Evolutionary conservation across 192 early-diverging fungal genomes (phyloP), one percentile per base, ranked within the genome.

Genomic region (Entomortierella lignicola): DNA sequence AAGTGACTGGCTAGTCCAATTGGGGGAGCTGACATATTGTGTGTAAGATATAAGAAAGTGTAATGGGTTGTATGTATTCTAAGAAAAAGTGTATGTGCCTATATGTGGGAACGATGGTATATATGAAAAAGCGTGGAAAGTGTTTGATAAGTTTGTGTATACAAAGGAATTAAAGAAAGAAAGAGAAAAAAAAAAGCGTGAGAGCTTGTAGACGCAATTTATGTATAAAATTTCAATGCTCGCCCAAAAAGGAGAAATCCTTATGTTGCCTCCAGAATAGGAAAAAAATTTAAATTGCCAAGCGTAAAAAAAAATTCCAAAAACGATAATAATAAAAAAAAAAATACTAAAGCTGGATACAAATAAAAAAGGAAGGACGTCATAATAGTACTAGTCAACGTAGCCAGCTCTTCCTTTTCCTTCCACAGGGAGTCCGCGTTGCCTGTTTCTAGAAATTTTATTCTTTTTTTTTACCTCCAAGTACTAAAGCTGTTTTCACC

Each of bases 1-100:
- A 69, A 34, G 1, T 60, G 73, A 47, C 29, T 29, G 13, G 43
- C 18, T 13, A 66, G 63, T 4, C 57, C 52, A 17, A 69, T 27
- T n/a, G n/a, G n/a, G n/a, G n/a, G n/a, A 37, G 34, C 34, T 10
- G 34, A 10, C 34, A 37, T 37, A 37, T 37, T 10, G n/a, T 10
- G 34, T 37, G 34, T 37, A 37, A 37, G 5, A 48, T 44, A 25
- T 44, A 60, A 41, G 6, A 11, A 20, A 4, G 1, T 12, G 17
- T 34, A n/a, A 23, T 20, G 18, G 6, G n/a, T n/a, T 50, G 2
- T 7, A 13, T 0, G 25, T 50, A 8, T 27, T 29, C 12, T 53
- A 37, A 37, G 34, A 10, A 37, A 7, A 10, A 37, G 34, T 37
- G 34, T 4, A 37, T 47, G 44, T 47, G 44, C n/a, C n/a, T 5